Conservation (phyloP, 2,329 filamentous ascomycete species). For the Aspergillus latus region DNA sequence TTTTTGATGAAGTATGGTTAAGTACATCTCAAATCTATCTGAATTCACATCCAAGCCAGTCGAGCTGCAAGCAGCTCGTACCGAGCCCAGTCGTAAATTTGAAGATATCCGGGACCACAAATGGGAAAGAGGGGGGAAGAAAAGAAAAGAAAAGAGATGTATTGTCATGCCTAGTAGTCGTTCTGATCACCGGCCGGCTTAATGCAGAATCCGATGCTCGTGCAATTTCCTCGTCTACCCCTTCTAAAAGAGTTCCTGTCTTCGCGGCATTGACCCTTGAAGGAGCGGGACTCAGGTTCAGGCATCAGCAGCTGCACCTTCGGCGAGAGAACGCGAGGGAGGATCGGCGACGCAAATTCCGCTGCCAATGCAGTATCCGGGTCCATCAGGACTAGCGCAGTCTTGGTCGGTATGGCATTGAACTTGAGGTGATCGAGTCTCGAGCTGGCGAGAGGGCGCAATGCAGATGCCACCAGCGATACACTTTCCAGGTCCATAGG, state of each 20-base stretch:
- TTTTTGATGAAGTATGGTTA: background rate
- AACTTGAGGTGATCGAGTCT: background rate
- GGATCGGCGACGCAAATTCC: constrained; percentile 7
- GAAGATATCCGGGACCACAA: background rate
- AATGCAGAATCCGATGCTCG: too few relatives aligned
- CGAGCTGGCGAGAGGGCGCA: background rate
- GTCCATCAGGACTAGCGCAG: background rate
- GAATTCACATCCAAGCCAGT: background rate
- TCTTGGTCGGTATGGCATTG: constrained; percentile 8
- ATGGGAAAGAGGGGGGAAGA: background rate
- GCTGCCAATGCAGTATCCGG: constrained; percentile 9
- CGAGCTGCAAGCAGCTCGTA: background rate
- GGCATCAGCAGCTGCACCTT: background rate
- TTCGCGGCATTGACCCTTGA: too few relatives aligned
- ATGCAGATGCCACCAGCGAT: constrained; percentile 7
- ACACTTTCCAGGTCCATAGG: background rate
- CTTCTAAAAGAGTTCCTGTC: too few relatives aligned
- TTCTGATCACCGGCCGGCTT: background rate
- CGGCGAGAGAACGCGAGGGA: too few relatives aligned
- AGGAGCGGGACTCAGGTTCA: too few relatives aligned
- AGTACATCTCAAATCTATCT: constrained; percentile 2
- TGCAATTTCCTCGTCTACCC: too few relatives aligned
- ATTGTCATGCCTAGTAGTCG: background rate
- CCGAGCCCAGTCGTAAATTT: background rate
- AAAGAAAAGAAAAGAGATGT: background rate